These are phyloP conservation scores for Leccinum subgranulosum DNA, from an alignment of 768 basidiomycete genomes.

Conservation along the genomic window DNA sequence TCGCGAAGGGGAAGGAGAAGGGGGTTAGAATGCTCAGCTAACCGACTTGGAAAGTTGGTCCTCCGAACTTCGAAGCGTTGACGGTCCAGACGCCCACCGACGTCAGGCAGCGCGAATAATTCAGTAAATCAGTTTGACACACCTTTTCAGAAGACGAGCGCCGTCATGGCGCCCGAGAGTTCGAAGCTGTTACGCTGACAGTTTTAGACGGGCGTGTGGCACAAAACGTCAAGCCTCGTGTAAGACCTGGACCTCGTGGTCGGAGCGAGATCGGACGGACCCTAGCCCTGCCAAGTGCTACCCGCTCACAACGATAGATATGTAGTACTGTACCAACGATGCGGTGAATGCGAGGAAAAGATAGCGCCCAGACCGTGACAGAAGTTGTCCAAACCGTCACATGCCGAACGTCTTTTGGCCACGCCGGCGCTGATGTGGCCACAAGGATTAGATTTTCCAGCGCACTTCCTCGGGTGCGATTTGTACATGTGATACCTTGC, in stretches of 20 bases:
- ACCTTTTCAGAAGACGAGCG: background rate
- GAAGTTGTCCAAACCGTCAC: background rate
- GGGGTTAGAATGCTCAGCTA: no score
- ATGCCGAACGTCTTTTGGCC: background rate
- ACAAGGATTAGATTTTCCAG: background rate
- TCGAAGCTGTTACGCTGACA: background rate
- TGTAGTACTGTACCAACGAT: background rate
- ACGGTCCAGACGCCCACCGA: background rate
- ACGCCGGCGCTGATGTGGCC: background rate
- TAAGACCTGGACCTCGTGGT: background rate
- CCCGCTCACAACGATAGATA: no score
- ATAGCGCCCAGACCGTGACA: background rate
- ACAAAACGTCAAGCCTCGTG: background rate
- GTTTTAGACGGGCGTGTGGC: no score
- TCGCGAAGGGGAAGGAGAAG: background rate
- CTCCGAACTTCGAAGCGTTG: no score
- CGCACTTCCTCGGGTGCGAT: background rate
- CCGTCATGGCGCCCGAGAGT: background rate
- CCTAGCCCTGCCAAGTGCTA: no score
- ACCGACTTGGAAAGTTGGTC: no score
- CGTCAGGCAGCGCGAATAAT: background rate
- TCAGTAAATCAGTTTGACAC: background rate
- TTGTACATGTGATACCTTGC: background rate
- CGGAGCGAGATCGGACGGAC: background rate
- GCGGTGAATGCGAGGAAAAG: background rate